Conservation (phyloP, 1,139 yeast genomes). For the Hansenula lynferdii region DNA sequence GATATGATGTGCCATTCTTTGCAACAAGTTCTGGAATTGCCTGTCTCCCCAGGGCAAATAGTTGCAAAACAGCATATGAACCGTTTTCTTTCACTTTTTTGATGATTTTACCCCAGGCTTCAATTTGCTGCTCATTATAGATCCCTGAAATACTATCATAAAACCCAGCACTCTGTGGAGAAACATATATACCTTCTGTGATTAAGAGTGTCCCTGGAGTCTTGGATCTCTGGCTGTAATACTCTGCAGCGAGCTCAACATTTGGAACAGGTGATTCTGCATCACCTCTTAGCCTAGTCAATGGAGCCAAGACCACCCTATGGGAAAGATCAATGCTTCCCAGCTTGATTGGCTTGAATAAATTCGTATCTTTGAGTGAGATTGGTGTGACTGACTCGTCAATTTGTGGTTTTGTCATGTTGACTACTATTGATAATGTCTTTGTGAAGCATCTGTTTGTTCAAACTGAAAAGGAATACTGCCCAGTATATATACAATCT, state of each 20-base stretch:
- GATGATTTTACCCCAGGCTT: conserved; percentile 45
- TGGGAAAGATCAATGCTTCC: conserved; percentile 30
- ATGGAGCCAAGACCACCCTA: conserved; percentile 41
- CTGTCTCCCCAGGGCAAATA: conserved; percentile 58
- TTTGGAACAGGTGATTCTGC: conserved; percentile 35
- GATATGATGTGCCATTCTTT: conserved; percentile 9
- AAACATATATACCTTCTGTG: conserved; percentile 34
- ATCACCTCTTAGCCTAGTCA: conserved; percentile 40
- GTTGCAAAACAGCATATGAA: conserved; percentile 46
- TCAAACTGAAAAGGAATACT: too few species aligned
- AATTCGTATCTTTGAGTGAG: conserved; percentile 20
- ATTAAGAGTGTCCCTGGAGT: conserved; percentile 43
- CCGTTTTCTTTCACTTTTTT: conserved; percentile 47
- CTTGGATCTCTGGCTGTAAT: conserved; percentile 48
- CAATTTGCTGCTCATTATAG: conserved; percentile 40
- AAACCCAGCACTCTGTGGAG: conserved; percentile 23
- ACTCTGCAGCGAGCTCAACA: conserved; percentile 36
- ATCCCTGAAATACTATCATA: conserved; percentile 46
- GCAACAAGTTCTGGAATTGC: conserved; percentile 40
- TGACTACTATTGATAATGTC: too few species aligned
- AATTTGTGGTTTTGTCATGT: too few species aligned
- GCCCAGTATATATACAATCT: too few species aligned
- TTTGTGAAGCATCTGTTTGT: too few species aligned
- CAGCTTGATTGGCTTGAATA: conserved; percentile 40
- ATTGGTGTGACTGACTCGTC: too few species aligned